Evolutionary conservation across 108 stramenopile genomes (phyloP).

Genomic region (Cafeteria roenbergensis): DNA sequence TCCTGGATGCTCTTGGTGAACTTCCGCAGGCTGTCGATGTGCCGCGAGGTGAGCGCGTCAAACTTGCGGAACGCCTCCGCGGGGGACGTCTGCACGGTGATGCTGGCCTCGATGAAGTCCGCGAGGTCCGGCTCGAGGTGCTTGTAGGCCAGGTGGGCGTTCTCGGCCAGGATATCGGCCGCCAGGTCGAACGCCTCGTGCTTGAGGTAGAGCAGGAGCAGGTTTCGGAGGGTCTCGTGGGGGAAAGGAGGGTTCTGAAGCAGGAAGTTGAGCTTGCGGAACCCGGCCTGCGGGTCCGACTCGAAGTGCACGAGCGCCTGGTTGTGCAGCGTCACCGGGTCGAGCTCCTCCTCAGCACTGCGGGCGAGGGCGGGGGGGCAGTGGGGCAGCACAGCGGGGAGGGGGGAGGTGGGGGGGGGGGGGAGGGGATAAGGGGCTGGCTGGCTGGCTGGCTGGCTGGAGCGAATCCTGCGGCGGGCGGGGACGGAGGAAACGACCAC

Average conservation of each 20-base stretch:
- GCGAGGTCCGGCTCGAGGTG: constrained; percentile 52
- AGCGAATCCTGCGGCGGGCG: no score
- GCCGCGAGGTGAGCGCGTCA: constrained; percentile 45
- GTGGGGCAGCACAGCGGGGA: no score
- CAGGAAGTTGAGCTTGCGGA: constrained; percentile 58
- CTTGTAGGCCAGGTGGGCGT: constrained; percentile 55
- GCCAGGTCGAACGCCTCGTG: constrained; percentile 60
- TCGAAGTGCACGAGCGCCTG: constrained; percentile 55
- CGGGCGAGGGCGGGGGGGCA: no score
- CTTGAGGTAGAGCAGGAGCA: constrained; percentile 57
- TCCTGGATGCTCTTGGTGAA: constrained; percentile 55
- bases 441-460: no score
- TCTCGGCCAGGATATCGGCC: constrained; percentile 57
- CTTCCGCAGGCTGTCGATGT: constrained; percentile 51
- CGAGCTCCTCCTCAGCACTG: constrained; percentile 47
- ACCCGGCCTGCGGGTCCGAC: constrained; percentile 47
- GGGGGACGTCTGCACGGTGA: constrained; percentile 55
- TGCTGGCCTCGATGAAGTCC: constrained; percentile 62
- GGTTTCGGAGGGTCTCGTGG: constrained; percentile 65
- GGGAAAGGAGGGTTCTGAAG: constrained; percentile 59
- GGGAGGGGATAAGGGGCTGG: no score
- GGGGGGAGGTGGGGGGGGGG: no score
- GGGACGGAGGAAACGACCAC: no score
- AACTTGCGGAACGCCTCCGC: constrained; percentile 48
- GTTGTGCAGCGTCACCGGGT: constrained; percentile 71